Base-by-base conservation (phyloP, 805 yeast species). In the Metschnikowia similis region DNA sequence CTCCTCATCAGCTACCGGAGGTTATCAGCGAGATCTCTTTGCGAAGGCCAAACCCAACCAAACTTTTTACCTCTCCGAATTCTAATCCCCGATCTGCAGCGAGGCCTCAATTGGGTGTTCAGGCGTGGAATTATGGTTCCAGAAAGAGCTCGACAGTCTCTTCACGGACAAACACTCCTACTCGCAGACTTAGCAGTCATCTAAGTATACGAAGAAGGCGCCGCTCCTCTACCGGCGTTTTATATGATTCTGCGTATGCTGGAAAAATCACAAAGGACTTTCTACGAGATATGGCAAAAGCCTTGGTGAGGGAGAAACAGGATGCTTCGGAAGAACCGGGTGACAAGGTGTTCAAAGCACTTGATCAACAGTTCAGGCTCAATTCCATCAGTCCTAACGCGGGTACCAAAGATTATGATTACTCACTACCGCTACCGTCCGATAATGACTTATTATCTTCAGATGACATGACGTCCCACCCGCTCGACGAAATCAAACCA, bases 231-330 rank as follows among this genome's bases (percentile, higher is more conserved):
- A 43, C 55, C 56, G 61, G 45, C 36, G 55, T 11, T 52, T 27
- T 58, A 1, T 70, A 59, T 48, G 69, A 69, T 21, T 57, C 67
- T 0, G 61, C 59, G 7, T 71, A 71, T 51, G 56, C 56, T 14
- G 76, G 76, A 1, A 67, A 72, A 1, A 58, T 72, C 17, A 70
- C 75, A 2, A 61, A 65, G 10, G 74, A 70, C 46, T 73, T 67
- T 38, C 58, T 72, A 35, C 57, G 70, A 34, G 64, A 64, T 14
- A 64, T 71, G 41, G 70, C 76, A 42, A 58, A 61, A 38, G 69
- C 70, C 1, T 61, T 62, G 50, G 48, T 56, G 8, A 49, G 53
- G 34, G 66, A 59, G 27, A 50, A 48, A 29, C 51, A 52, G 35
- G 55, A 50, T 34, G 44, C 45, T 21, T 52, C 56, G 17, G 48